Evolutionary conservation across 805 yeast genomes (phyloP).

Genomic region (Cyberlindnera americana): DNA sequence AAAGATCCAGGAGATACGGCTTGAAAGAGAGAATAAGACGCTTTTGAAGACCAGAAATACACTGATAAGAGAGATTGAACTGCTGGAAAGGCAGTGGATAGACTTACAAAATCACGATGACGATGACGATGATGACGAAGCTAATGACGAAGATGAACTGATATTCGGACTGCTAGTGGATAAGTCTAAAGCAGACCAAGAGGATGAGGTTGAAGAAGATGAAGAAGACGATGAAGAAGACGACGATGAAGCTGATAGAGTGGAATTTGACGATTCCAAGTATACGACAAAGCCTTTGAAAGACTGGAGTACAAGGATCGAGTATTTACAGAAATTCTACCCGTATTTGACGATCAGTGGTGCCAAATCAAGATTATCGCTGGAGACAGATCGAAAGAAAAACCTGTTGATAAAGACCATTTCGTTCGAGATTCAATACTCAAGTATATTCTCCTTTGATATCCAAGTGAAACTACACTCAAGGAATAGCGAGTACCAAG

Average conservation of each 20-base stretch:
- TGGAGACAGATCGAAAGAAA: slow-evolving; percentile 14
- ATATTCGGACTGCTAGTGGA: slow-evolving; percentile 13
- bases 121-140: slow-evolving; percentile 5
- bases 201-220: background rate
- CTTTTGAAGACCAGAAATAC: slow-evolving; percentile 12
- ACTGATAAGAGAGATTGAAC: slow-evolving; percentile 18
- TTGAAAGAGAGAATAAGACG: slow-evolving; percentile 14
- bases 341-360: slow-evolving; percentile 17
- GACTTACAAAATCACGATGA: slow-evolving; percentile 14
- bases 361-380: slow-evolving; percentile 15
- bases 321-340: slow-evolving; percentile 23
- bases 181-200: slow-evolving; percentile 3
- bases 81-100: slow-evolving; percentile 21
- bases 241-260: slow-evolving; percentile 7
- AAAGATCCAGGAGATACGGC: slow-evolving; percentile 10
- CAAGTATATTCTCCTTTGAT: slow-evolving; percentile 12
- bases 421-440: slow-evolving; percentile 15
- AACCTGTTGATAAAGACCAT: slow-evolving; percentile 20
- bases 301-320: slow-evolving; percentile 23
- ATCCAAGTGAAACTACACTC: slow-evolving; percentile 16
- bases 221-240: slow-evolving; percentile 7
- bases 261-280: slow-evolving; percentile 10
- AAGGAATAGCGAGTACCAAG: slow-evolving; percentile 12
- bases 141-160: slow-evolving; percentile 10
- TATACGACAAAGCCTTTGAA: slow-evolving; percentile 22